Conservation (phyloP, 148 eudicot genomes). For the Rhododendron henanense region DNA sequence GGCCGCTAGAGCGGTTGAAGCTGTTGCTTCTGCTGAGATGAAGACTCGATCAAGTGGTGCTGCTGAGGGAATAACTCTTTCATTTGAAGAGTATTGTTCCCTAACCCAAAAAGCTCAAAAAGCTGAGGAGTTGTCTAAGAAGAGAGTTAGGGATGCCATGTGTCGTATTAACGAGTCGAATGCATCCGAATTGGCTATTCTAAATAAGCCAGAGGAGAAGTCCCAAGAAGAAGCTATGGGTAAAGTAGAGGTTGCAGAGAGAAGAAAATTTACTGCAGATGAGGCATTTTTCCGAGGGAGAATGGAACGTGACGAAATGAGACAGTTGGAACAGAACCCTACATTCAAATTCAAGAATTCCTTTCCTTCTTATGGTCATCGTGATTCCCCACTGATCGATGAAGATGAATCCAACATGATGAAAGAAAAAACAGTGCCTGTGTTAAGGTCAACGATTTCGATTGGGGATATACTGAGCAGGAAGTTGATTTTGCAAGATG, state of each 20-base stretch:
- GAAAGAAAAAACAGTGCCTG: slow-evolving; percentile 28
- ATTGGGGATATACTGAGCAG: slow-evolving; percentile 66
- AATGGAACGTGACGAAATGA: slow-evolving; percentile 16
- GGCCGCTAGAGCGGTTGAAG: slow-evolving; percentile 86
- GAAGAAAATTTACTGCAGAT: slow-evolving; percentile 18
- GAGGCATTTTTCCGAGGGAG: slow-evolving; percentile 18
- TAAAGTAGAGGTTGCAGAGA: slow-evolving; percentile 23
- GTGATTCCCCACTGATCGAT: slow-evolving; percentile 28
- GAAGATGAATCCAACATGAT: slow-evolving; percentile 20
- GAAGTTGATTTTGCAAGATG: slow-evolving; percentile 56
- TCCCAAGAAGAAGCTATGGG: slow-evolving; percentile 25
- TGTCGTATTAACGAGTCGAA: slow-evolving; percentile 1
- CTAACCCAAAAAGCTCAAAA: slow-evolving; percentile 49
- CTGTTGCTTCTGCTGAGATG: slow-evolving; percentile 72
- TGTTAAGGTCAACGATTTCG: slow-evolving; percentile 45
- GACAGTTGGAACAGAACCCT: slow-evolving; percentile 7
- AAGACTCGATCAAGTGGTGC: slow-evolving; percentile 27
- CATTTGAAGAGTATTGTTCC: slow-evolving; percentile 64
- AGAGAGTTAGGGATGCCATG: slow-evolving; percentile 20
- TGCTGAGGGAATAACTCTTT: slow-evolving; percentile 50
- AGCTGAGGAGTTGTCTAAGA: slow-evolving; percentile 41
- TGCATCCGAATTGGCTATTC: slow-evolving; percentile 12
- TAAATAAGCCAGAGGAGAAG: slow-evolving; percentile 28
- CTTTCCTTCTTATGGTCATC: slow-evolving; percentile 26
- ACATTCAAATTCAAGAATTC: slow-evolving; percentile 33